These are phyloP conservation scores for Pseudogymnoascus destructans DNA, from an alignment of 2,329 filamentous ascomycete genomes.

Conservation along the genomic window DNA sequence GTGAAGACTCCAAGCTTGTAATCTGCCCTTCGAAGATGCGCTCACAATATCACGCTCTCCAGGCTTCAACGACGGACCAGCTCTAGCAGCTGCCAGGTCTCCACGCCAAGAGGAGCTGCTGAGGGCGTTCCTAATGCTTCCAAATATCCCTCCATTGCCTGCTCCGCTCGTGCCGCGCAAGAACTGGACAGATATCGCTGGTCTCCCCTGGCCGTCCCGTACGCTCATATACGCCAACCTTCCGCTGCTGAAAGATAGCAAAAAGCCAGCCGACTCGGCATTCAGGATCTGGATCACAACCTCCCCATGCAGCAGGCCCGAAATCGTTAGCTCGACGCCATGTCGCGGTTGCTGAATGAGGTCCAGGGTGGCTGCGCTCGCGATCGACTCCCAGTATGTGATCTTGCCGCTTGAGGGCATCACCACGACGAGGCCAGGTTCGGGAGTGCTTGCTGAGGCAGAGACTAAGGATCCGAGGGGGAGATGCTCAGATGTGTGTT, in stretches of 20 bases:
- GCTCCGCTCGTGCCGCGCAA: constrained; percentile 48
- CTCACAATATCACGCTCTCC: constrained; percentile 79
- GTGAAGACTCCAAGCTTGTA: constrained; percentile 81
- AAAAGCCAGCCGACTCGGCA: constrained; percentile 73
- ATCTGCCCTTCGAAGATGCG: constrained; percentile 59
- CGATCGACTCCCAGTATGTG: constrained; percentile 91
- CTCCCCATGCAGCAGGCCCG: constrained; percentile 67
- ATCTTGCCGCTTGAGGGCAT: constrained; percentile 75
- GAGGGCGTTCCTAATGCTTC: constrained; percentile 66
- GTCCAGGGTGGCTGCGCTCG: constrained; percentile 71
- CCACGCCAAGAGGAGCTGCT: constrained; percentile 57
- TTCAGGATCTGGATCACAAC: constrained; percentile 63
- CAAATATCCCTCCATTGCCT: constrained; percentile 56
- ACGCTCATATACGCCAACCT: constrained; percentile 77
- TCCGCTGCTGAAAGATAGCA: constrained; percentile 74
- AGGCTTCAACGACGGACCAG: constrained; percentile 56
- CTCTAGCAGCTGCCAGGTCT: constrained; percentile 67
- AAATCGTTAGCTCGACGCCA: constrained; percentile 62
- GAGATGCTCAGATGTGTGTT: constrained; percentile 53
- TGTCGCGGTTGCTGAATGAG: constrained; percentile 71
- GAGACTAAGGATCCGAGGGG: constrained; percentile 76
- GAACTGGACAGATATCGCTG: constrained; percentile 65
- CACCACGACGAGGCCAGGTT: constrained; percentile 76
- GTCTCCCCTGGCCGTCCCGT: constrained; percentile 75
- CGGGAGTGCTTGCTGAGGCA: constrained; percentile 60